Percentiles rank a stretch among this genome's conserved stretches.
These are phyloP conservation scores for Cetradonia linearis DNA, from an alignment of 495 filamentous ascomycete species.

Conservation along the genomic window DNA sequence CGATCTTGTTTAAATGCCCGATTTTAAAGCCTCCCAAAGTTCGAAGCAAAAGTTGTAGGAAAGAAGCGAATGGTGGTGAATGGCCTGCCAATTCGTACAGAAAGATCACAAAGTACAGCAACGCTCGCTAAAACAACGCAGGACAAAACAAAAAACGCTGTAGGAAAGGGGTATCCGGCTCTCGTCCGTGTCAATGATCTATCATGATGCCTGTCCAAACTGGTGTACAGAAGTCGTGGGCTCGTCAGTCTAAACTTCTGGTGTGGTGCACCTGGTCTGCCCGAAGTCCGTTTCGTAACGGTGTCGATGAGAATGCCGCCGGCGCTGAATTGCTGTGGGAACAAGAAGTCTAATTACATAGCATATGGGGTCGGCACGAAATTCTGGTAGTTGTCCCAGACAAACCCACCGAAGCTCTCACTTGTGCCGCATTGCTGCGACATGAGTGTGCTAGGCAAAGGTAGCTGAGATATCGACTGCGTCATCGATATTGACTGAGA, in stretches of 20 bases:
- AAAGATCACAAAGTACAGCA: constrained; percentile 26
- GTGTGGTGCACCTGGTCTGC: constrained; percentile 5
- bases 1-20: constrained; percentile 45
- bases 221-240: constrained; percentile 9
- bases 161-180: constrained; percentile 37
- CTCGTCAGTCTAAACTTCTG: constrained; percentile 22
- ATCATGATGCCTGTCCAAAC: constrained; percentile 11
- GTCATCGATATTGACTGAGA: constrained; percentile 48
- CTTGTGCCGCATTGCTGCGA: constrained; percentile 67
- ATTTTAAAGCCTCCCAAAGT: constrained; percentile 33
- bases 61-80: constrained; percentile 34
- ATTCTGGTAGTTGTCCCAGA: constrained; percentile 59
- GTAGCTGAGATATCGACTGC: constrained; percentile 39
- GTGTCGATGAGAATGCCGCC: constrained; percentile 38
- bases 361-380: constrained; percentile 48
- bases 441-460: constrained; percentile 82
- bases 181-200: constrained; percentile 22
- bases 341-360: constrained; percentile 23
- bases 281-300: constrained; percentile 10
- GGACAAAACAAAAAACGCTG: constrained; percentile 28
- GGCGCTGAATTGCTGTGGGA: constrained; percentile 30
- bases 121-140: constrained; percentile 34
- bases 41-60: constrained; percentile 25
- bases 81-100: constrained; percentile 41
- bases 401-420: constrained; percentile 61